Evolutionary conservation across 2,329 filamentous ascomycete species (phyloP), one percentile per base, ranked within the genome.

Genomic region (Pseudopyricularia javanii): DNA sequence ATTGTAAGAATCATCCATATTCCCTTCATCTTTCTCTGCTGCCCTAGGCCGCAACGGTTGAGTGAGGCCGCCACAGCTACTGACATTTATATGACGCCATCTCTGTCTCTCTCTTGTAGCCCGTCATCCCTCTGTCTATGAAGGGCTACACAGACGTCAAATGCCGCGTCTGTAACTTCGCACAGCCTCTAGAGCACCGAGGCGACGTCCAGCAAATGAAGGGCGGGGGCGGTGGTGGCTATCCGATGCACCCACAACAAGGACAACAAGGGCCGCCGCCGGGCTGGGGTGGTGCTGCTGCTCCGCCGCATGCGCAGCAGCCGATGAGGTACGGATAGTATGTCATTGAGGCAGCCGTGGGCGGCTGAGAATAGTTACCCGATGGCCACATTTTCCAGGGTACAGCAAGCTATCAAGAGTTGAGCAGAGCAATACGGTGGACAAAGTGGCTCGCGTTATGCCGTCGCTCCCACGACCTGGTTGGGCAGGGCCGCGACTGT

Each of bases 91-190:
- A n/a, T n/a, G n/a, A n/a, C n/a, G n/a, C n/a, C n/a, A n/a, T n/a
- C n/a, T n/a, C n/a, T n/a, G n/a, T n/a, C 11, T 22, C 48, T 30
- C 8, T 32, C 20, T 14, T 14, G 4, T 55, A 84, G 77, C 86
- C 86, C 49, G 66, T 91, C 47, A 74, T 91, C 26, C 86, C 86
- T 0, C 83, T 90, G 62, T 83, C 79, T 47, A 72, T 83, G 58
- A 75, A 79, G 54, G 80, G 80, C 53, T 83, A 84, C 67, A 73
- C 83, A 59, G 85, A 89, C 61, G 76, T 91, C 53, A 72, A 75
- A 55, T 91, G 86, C 71, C 76, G 81, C 62, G 82, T 90, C 65
- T 91, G 86, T 75, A 81, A 84, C 64, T 90, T 88, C 64, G 76
- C 80, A 57, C 85, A 91, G 64, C 80, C 81, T 9, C 73, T 85